phyloP scores from a whole-genome alignment of 2,329 filamentous ascomycete species.

The Gyromitra esculenta region DNA sequence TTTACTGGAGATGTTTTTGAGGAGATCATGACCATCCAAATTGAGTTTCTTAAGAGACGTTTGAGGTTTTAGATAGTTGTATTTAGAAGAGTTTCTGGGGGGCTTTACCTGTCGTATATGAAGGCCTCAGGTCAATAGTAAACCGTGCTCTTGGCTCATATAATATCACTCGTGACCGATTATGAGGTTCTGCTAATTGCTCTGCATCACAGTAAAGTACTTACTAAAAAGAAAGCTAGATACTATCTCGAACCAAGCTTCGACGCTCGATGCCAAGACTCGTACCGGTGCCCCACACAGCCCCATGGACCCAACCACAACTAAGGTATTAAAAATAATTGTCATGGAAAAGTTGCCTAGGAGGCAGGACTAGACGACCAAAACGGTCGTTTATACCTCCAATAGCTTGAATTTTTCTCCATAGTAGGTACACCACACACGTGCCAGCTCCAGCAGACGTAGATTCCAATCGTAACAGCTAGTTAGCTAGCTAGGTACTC shows the following conservation, averaged over 20 bases:
- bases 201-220: neutral
- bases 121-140: neutral
- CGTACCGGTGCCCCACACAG: too few species aligned
- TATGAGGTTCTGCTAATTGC: neutral
- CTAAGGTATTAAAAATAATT: too few species aligned
- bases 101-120: neutral
- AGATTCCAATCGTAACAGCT: too few species aligned
- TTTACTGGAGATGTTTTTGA: neutral
- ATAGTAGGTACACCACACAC: too few species aligned
- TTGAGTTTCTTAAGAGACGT: constrained; percentile 34
- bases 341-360: too few species aligned
- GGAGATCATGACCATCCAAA: constrained; percentile 21
- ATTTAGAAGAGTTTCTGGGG: neutral
- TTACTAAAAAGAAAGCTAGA: neutral
- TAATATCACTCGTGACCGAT: neutral
- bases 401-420: too few species aligned
- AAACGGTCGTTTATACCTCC: too few species aligned
- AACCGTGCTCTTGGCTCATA: neutral
- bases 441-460: too few species aligned
- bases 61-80: constrained; percentile 6
- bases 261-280: too few species aligned
- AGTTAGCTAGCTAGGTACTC: neutral
- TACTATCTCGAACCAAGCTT: neutral
- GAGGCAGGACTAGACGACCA: too few species aligned
- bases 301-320: too few species aligned